Conservation (phyloP, 2,329 filamentous ascomycete species). For the Samsoniella hepiali region DNA sequence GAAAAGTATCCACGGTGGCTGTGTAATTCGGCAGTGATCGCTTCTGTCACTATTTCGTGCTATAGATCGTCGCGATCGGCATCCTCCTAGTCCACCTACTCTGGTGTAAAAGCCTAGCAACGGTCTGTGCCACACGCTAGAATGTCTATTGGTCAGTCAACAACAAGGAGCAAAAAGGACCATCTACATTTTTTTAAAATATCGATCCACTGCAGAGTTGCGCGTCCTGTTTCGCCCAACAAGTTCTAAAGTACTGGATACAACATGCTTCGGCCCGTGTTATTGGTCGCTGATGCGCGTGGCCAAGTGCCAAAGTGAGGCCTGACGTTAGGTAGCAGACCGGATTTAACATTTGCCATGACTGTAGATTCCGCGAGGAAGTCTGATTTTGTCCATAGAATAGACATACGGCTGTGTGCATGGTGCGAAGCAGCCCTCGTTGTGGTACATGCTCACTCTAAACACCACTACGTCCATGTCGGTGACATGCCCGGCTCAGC, state of each 20-base stretch:
- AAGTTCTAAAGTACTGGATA: neutral
- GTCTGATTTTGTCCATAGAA: no score
- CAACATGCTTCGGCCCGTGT: neutral
- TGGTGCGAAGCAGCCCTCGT: neutral
- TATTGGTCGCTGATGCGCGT: neutral
- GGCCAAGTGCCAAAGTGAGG: neutral
- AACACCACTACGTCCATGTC: neutral
- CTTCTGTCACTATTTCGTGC: neutral
- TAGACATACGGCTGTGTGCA: neutral
- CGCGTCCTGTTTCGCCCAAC: neutral
- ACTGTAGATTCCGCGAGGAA: neutral
- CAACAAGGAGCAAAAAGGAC: neutral
- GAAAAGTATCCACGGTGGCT: neutral
- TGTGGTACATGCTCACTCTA: neutral
- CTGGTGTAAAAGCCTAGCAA: neutral
- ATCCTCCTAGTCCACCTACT: neutral
- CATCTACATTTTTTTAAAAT: neutral
- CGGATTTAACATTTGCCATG: neutral
- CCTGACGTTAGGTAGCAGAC: neutral
- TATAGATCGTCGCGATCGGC: conserved; percentile 11
- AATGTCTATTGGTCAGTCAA: neutral
- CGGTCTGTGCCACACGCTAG: conserved; percentile 1
- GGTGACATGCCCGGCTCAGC: neutral
- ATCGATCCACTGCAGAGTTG: neutral
- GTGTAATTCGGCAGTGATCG: neutral